Evolutionary conservation across 163 green algal species (phyloP), one percentile per base, ranked within the genome.

Genomic region (Trebouxiophyceae sp.): DNA sequence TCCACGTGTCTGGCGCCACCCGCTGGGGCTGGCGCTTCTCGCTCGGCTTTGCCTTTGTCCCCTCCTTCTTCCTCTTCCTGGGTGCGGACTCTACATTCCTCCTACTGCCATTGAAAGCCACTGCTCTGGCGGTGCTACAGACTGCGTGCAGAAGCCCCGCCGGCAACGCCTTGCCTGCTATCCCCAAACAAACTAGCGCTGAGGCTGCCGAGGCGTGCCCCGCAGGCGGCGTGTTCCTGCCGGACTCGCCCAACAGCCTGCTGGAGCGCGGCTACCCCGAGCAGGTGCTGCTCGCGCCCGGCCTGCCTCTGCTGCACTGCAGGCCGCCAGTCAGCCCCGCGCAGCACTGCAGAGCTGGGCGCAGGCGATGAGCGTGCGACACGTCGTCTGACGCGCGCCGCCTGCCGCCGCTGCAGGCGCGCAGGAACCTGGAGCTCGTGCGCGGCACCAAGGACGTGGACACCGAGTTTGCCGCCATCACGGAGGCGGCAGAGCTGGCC

Each of bases 371-470:
- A n/a, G n/a, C n/a, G n/a, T n/a, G n/a, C n/a, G n/a, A n/a, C n/a
- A n/a, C n/a, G n/a, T n/a, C n/a, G n/a, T n/a, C n/a, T n/a, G n/a
- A n/a, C n/a, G n/a, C n/a, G n/a, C n/a, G n/a, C n/a, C n/a, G n/a
- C n/a, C n/a, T n/a, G n/a, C n/a, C n/a, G n/a, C 39, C 39, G 12
- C 19, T 68, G 31, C 50, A 68, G 63, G 63, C 63, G 2, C 39
- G 56, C 8, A 70, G 59, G 54, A 68, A 79, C 45, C 68, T 82
- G 63, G 44, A 77, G 55, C 26, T 46, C 3, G 62, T 82, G 28
- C 65, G 76, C 5, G 76, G 71, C 32, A 79, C 65, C 33, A 54
- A 70, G 57, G 56, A 77, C 45, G 69, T 84, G 3, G 74, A 85
- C 29, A 64, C 63, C 1, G 79, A 87, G 74, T 75, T 81, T 24